Evolutionary conservation across 331 rosid genomes (phyloP), one percentile per base, ranked within the genome.

Genomic region (Dryas integrifolia): DNA sequence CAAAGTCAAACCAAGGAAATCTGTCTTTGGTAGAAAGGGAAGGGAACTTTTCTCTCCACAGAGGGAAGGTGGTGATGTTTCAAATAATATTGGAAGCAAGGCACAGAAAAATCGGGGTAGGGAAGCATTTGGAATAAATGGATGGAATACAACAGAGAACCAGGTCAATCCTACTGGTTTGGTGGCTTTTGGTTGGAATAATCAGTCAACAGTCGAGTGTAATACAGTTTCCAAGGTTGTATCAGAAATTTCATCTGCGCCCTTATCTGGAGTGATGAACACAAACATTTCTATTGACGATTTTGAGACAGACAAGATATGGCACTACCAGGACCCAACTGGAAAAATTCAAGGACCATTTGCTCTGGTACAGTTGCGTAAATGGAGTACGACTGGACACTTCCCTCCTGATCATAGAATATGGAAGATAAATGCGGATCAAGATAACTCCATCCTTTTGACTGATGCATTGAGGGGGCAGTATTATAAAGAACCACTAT

Each of bases 281-380:
- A 78, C 44, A 73, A 87, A 81, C 59, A 83, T 78, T 69, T 76
- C 87, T 69, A 69, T 77, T 43, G 72, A 86, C 78, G 85, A 77
- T 67, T 75, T 63, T 77, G 78, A 84, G 74, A 77, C 80, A 55
- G 90, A 90, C 57, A 83, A 61, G 51, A 67, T 79, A n/a, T 95
- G 99, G 99, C 86, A 87, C 79, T 95, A 95, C 80, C 91, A 65
- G 78, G 99, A 95, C 76, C 96, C 96, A 13, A 48, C 84, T 76
- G 98, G 98, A 78, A 92, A 88, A 80, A 64, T 86, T 83, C 97
- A 88, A 80, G 99, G 99, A 60, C 99, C 97, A 52, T 92, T 92
- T 83, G 72, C 90, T 64, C 72, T 88, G 86, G 50, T 51, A 67
- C 93, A 85, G 74, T 78, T 95, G 81, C 85, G 77, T 61, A 90